Evolutionary conservation across 495 filamentous ascomycete genomes (phyloP).

Genomic region (Penicillium coprophilum): DNA sequence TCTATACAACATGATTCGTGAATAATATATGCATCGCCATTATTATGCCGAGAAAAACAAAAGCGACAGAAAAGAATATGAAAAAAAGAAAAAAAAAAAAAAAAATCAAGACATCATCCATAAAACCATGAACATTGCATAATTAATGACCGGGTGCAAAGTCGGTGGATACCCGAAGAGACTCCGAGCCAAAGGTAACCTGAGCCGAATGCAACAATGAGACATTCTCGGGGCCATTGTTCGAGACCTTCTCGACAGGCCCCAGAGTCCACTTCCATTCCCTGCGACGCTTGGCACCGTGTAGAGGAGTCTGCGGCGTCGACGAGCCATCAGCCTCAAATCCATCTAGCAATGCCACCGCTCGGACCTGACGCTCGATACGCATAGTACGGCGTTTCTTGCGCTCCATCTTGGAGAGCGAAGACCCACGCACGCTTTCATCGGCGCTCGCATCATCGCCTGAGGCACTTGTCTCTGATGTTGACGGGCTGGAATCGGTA

Average conservation of each 20-base stretch:
- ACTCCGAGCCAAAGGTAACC: neutral
- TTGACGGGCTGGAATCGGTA: conserved; percentile 35
- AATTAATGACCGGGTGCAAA: neutral
- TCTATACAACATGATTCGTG: conserved; percentile 26
- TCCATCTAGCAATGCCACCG: conserved; percentile 42
- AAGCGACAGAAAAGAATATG: no score
- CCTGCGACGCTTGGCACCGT: conserved; percentile 49
- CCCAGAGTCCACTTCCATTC: conserved; percentile 61
- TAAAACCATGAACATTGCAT: conserved; percentile 1
- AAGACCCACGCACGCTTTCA: conserved; percentile 10
- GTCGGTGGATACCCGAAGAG: neutral
- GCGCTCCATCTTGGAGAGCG: conserved; percentile 26
- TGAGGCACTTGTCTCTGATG: conserved; percentile 43
- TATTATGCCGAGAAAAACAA: no score
- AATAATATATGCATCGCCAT: conserved; percentile 21
- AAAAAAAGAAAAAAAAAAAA: conserved; percentile 3
- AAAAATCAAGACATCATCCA: conserved; percentile 4
- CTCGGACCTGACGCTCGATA: conserved; percentile 44
- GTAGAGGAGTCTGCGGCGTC: conserved; percentile 51
- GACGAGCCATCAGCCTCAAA: conserved; percentile 35
- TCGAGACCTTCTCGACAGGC: conserved; percentile 26
- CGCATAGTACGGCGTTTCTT: conserved; percentile 42
- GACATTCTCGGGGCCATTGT: conserved; percentile 1
- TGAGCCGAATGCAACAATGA: conserved; percentile 1
- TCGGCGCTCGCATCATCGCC: conserved; percentile 40